A percentile compares a stretch with the other conserved stretches of the same genome.
These are phyloP conservation scores for Ochromonas danica DNA, from an alignment of 108 stramenopile genomes.

Conservation along the genomic window DNA sequence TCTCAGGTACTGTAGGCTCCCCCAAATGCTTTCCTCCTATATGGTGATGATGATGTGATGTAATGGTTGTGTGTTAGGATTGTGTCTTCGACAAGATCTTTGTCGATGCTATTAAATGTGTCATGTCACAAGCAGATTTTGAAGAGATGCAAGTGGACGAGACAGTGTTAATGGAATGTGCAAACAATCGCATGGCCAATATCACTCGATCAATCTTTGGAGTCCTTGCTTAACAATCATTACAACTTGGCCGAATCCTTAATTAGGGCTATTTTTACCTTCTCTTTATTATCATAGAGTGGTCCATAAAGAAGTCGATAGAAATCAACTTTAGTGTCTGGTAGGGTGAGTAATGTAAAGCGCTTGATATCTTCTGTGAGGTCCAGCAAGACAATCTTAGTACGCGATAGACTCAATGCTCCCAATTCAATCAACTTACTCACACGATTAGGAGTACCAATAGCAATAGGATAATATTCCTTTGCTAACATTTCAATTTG, in stretches of 20 bases:
- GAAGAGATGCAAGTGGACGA: not conserved
- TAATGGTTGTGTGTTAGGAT: not conserved
- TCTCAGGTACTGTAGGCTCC: too few relatives aligned
- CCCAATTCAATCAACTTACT: conserved; percentile 28
- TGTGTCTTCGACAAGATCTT: conserved; percentile 6
- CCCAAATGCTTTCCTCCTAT: too few relatives aligned
- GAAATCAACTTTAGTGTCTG: too few relatives aligned
- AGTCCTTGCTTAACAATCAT: not conserved
- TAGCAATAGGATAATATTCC: conserved; percentile 50
- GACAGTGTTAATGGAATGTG: not conserved
- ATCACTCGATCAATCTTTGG: not conserved
- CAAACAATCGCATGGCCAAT: not conserved
- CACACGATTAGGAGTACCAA: conserved; percentile 39
- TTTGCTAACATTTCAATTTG: conserved; percentile 47
- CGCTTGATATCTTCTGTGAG: conserved; percentile 4
- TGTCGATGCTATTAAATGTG: conserved; percentile 23
- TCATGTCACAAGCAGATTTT: not conserved
- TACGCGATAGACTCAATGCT: not conserved
- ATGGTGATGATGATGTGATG: too few relatives aligned
- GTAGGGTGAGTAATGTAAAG: conserved; percentile 10
- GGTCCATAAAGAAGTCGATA: too few relatives aligned
- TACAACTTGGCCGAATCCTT: too few relatives aligned
- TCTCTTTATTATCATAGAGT: too few relatives aligned
- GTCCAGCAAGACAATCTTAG: conserved; percentile 22
- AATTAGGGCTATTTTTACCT: too few relatives aligned